These are phyloP conservation scores for Aurantiochytrium sp. DNA, from an alignment of 108 stramenopile genomes.

Conservation along the genomic window DNA sequence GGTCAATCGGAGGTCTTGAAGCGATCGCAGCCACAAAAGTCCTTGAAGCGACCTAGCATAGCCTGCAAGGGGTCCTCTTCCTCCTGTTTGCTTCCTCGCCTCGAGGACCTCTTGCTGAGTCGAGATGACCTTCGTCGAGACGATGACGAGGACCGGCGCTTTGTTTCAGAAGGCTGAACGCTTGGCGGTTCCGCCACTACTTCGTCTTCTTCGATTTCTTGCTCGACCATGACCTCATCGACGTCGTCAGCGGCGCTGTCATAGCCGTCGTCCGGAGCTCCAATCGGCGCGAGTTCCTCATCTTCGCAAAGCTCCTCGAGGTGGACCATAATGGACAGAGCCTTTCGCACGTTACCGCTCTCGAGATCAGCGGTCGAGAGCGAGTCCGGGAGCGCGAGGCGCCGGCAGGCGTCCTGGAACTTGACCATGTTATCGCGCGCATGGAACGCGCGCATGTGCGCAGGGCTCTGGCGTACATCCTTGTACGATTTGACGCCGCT, in stretches of 20 bases:
- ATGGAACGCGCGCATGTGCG: neutral
- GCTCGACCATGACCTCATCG: neutral
- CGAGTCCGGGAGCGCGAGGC: neutral
- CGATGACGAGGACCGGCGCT: neutral
- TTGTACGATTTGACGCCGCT: neutral
- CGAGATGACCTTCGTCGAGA: neutral
- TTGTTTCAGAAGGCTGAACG: neutral
- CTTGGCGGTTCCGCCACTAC: neutral
- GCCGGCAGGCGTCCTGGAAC: conserved; percentile 14
- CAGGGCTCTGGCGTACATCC: neutral
- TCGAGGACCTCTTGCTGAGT: neutral
- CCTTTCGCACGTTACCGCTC: neutral
- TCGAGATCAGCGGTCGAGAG: neutral
- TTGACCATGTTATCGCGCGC: conserved; percentile 15
- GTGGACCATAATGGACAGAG: neutral
- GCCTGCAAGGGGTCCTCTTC: neutral
- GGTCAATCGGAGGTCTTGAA: neutral
- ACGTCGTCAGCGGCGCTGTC: neutral
- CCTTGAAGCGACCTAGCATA: neutral
- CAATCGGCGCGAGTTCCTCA: neutral
- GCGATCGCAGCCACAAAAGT: neutral
- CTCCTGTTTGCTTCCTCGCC: neutral
- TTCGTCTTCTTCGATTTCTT: too few relatives aligned
- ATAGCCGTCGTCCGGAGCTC: neutral
- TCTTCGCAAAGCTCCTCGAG: conserved; percentile 8